Conservation (phyloP, 306 rosid genomes). For the Datisca glomerata region DNA sequence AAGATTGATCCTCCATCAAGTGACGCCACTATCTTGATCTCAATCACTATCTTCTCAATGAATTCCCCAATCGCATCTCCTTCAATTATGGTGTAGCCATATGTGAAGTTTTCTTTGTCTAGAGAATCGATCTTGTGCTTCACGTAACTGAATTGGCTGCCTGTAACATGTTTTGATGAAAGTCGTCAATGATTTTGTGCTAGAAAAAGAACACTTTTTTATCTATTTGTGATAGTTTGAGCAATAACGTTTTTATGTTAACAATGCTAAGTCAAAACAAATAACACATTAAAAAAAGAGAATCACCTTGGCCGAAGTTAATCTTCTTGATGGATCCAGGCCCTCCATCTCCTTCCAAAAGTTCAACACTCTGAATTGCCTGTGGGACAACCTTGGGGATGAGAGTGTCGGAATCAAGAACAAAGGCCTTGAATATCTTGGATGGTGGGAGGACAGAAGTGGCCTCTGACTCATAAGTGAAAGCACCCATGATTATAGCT, state of each 20-base stretch:
- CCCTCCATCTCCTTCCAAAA: constrained; percentile 55
- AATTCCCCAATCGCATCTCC: constrained; percentile 30
- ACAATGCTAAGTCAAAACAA: no score
- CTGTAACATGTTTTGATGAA: constrained; percentile 29
- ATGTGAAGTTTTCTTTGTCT: constrained; percentile 40
- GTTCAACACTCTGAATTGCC: constrained; percentile 26
- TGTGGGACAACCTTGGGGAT: constrained; percentile 44
- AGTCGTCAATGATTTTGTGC: no score
- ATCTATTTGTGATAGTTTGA: neutral
- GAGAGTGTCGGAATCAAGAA: constrained; percentile 45
- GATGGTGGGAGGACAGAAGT: constrained; percentile 25
- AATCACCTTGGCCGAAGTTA: constrained; percentile 32
- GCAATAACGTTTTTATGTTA: neutral
- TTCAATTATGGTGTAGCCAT: constrained; percentile 63
- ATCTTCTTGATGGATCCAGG: constrained; percentile 54
- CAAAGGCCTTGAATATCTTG: constrained; percentile 51
- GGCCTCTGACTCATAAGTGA: constrained; percentile 17
- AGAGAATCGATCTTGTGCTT: constrained; percentile 50
- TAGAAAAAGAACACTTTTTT: neutral
- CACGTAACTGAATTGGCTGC: constrained; percentile 32
- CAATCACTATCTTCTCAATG: constrained; percentile 26
- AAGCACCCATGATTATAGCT: constrained; percentile 32
- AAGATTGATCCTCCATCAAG: constrained; percentile 27
- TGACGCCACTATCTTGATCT: constrained; percentile 15
- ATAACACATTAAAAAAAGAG: no score